Percentiles rank a stretch among this genome's conserved stretches.
These are phyloP conservation scores for Saccharomycopsis sp. DNA, from an alignment of 805 yeast genomes.

Conservation along the genomic window DNA sequence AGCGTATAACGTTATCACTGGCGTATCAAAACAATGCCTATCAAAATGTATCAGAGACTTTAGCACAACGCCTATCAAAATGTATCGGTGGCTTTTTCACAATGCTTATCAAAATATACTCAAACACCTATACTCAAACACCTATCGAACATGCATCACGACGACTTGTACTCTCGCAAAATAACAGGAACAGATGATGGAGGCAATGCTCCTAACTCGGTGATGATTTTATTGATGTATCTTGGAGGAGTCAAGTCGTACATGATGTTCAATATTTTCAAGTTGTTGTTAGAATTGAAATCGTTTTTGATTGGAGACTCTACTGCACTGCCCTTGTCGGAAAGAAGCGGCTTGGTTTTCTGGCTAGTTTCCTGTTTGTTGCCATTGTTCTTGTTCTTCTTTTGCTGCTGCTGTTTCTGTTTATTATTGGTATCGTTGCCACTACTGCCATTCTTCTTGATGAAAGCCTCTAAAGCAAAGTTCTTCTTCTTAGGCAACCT, in stretches of 20 bases:
- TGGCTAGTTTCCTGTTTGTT: conserved; percentile 23
- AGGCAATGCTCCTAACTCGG: conserved; percentile 93
- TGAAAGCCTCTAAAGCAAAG: conserved; percentile 58
- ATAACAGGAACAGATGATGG: conserved; percentile 98
- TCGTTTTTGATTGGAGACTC: conserved; percentile 26
- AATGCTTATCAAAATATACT: no score
- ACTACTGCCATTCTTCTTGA: conserved; percentile 31
- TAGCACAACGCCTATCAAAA: no score
- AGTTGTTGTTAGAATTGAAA: conserved; percentile 29
- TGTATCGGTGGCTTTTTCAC: no score
- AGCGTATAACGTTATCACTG: no score
- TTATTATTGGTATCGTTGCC: conserved; percentile 23
- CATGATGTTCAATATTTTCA: conserved; percentile 76
- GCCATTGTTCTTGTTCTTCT: conserved; percentile 26
- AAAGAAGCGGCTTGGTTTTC: conserved; percentile 24
- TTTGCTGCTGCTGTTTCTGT: conserved; percentile 23
- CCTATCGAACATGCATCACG: no score
- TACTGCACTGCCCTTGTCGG: conserved; percentile 19
- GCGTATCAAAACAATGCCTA: no score
- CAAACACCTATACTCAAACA: no score
- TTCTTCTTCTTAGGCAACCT: conserved; percentile 51
- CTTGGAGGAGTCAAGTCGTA: conserved; percentile 94
- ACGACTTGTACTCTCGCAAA: conserved; percentile 74
- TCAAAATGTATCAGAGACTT: no score
- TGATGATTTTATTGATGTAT: conserved; percentile 87